phyloP scores from a whole-genome alignment of 352 stramenopile species.

The Pythium biforme region DNA sequence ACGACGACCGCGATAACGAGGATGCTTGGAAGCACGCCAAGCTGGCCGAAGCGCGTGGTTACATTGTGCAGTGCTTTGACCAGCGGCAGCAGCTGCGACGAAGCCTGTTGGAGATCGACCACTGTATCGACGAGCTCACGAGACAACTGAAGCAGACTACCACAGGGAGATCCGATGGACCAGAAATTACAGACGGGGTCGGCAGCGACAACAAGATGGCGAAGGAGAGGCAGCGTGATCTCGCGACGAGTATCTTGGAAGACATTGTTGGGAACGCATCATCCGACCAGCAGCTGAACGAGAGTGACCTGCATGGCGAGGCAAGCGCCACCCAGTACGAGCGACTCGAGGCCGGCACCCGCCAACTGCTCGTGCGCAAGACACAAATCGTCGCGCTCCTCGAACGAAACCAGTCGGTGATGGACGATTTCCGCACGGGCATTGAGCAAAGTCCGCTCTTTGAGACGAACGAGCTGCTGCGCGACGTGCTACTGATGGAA shows the following conservation, averaged over 20 bases:
- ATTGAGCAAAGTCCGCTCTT: constrained; percentile 49
- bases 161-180: background rate
- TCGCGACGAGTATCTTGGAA: constrained; percentile 16
- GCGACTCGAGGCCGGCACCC: constrained; percentile 10
- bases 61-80: constrained; percentile 83
- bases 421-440: constrained; percentile 57
- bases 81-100: constrained; percentile 81
- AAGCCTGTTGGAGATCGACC: constrained; percentile 75
- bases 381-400: constrained; percentile 29
- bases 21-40: constrained; percentile 23
- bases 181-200: background rate
- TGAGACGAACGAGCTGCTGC: constrained; percentile 45
- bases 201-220: background rate
- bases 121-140: constrained; percentile 17
- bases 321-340: background rate
- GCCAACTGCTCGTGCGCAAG: constrained; percentile 23
- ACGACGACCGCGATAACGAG: constrained; percentile 4
- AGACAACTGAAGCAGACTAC: background rate
- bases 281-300: constrained; percentile 2
- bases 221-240: constrained; percentile 2
- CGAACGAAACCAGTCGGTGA: constrained; percentile 34
- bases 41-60: constrained; percentile 25
- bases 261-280: constrained; percentile 9
- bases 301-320: background rate
- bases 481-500: constrained; percentile 73